Conservation (phyloP, 352 stramenopile species). For the Globisporangium heterothallicum region DNA sequence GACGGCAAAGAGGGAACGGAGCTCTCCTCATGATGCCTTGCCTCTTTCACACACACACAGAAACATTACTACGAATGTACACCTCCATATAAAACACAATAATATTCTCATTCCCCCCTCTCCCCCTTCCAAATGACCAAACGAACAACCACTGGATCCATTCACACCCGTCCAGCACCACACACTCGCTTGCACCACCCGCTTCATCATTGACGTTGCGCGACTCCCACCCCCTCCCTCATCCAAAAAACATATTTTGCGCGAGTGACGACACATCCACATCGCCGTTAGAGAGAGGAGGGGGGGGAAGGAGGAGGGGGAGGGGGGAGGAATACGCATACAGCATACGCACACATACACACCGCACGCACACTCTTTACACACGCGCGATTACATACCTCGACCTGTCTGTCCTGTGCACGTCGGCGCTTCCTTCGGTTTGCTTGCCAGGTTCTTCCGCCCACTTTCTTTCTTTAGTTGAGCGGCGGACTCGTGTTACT, state of each 20-base stretch:
- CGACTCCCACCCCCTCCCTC: not conserved
- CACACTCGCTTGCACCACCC: not conserved
- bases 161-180: not conserved
- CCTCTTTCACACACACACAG: not conserved
- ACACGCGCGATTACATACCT: not conserved
- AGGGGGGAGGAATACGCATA: not conserved
- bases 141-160: too few relatives aligned
- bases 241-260: not conserved
- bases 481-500: conserved; percentile 8
- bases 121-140: not conserved
- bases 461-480: conserved; percentile 11
- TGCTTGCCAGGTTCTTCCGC: not conserved
- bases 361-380: conserved; percentile 1
- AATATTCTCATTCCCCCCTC: not conserved
- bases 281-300: not conserved
- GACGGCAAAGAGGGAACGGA: too few relatives aligned
- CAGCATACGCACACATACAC: conserved; percentile 2
- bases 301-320: not conserved
- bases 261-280: conserved; percentile 10
- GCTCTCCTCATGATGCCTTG: too few relatives aligned
- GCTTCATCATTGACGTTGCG: not conserved
- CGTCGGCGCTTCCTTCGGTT: not conserved
- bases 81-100: not conserved
- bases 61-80: not conserved
- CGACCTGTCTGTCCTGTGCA: not conserved